Base-by-base conservation (phyloP, 805 yeast species). In the Kodamaea restingae region DNA sequence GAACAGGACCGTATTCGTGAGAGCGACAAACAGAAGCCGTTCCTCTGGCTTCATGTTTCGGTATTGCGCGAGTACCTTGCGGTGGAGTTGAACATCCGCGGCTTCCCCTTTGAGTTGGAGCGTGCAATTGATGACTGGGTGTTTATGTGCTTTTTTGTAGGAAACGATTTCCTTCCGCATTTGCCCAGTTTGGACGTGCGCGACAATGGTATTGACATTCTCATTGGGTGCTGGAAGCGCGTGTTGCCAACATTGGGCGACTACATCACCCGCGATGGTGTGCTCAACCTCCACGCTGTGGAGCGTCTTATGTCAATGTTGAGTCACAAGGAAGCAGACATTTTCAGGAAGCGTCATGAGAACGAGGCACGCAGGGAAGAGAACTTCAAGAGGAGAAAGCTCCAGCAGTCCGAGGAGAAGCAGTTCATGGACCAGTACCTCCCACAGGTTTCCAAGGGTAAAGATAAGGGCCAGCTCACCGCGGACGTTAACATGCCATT, bases 121-220 rank as follows among this genome's bases (percentile, higher is more conserved):
- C 73, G 98, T 43, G 97, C 98, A 2, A 82, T 93, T 45, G 99
- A 93, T 58, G 99, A 93, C 63, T 93, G 98, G 98, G 88, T 93
- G 11, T 93, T 93, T 50, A 84, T 93, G 90, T 91, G 98, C 74
- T 93, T 93, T 69, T 93, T 93, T 57, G 95, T 91, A 47, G 99
- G 99, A 62, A 93, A 93, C 58, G 99, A 93, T 78, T 93, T 93
- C 73, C 68, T 93, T 53, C 99, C 99, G 1, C 98, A 91, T 63
- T 67, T 93, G 49, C 98, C 99, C 3, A 81, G 95, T 21, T 73
- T 93, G 40, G 96, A 91, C 54, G 97, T 93, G 31, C 78, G 98
- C 50, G 98, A 93, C 60, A 86, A 87, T 54, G 90, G 96, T 50
- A 84, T 93, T 53, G 96, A 91, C 55, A 69, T 76, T 17, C 65